Evolutionary conservation across 441 rosid species (phyloP), one percentile per base, ranked within the genome.

Genomic region (Aleurites moluccanus): DNA sequence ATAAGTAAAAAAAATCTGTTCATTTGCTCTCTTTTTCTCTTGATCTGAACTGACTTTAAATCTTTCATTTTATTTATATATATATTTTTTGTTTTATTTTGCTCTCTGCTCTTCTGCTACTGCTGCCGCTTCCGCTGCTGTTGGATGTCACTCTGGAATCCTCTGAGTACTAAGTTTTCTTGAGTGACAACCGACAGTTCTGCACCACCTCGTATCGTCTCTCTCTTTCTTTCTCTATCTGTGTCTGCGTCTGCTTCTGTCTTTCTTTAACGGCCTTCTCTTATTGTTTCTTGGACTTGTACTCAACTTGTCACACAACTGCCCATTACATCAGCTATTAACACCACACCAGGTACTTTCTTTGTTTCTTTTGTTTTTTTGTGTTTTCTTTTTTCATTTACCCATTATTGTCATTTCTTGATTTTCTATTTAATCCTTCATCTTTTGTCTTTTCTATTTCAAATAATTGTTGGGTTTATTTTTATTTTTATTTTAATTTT

Each of bases 181-280:
- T 16, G 70, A 56, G 76, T 45, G 80, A 77, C 61, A 78, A 35
- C 77, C 69, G 80, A 78, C 80, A 78, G 67, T 52, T 53, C 75
- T 77, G 63, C 45, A 49, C 7, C 50, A 57, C 67, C 53, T 49
- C 52, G 33, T 10, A 57, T 61, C 73, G 75, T 69, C 70, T 61
- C 47, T 40, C 67, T 45, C 73, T 67, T 60, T 49, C 33, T 50
- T 45, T 38, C n/a, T 62, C 35, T 60, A 45, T 64, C 23, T 68
- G 25, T 1, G 60, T n/a, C 60, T 55, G 60, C 16, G 50, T n/a
- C n/a, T n/a, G n/a, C n/a, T n/a, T 45, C 50, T 45, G 50, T 11
- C 21, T 21, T 44, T 79, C 66, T 77, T 64, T 69, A 44, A 67
- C 60, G 33, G 70, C 15, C 44, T 75, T 67, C 70, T 33, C 52